Base-by-base conservation (phyloP, 805 yeast species). In the Lachancea lanzarotensis region DNA sequence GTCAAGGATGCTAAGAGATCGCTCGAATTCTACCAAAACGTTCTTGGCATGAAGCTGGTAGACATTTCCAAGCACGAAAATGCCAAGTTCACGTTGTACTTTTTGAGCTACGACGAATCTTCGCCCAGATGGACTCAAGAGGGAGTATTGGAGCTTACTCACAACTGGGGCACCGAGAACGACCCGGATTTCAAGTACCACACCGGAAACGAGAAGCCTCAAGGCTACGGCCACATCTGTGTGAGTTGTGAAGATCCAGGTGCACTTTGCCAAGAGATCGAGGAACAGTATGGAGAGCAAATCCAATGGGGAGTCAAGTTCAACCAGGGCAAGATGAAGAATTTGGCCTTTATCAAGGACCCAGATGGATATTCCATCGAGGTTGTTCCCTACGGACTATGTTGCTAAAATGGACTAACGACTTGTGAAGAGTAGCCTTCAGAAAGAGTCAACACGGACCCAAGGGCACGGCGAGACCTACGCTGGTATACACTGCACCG, bases 121-220 rank as follows among this genome's bases (percentile, higher is more conserved):
- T 62, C 56, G 10, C 55, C 56, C 29, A 42, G 53, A 1, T 81
- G 74, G 45, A 52, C 60, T 3, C 56, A 80, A 48, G 88, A 86
- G 62, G 82, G 91, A 17, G 67, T 93, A 11, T 65, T 93, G 45
- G 98, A 93, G 68, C 73, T 93, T 60, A 91, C 98, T 38, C 91
- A 88, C 69, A 93, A 93, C 70, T 91, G 88, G 82, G 98, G 98
- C 18, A 87, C 97, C 18, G 98, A 93, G 62, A 58, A 68, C 17
- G 96, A 91, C 50, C 73, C 75, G 15, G 72, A 74, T 3, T 86
- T 88, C 68, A 68, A 73, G 42, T 93, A 91, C 66, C 95, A 89
- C 66, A 80, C 78, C 51, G 96, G 96, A 48, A 88, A 89, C 65
- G 79, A 79, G 15, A 72, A 78, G 36, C 82, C 83, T 19, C 82